Base-by-base conservation (phyloP, 2,329 filamentous ascomycete genomes). In the Pyrenochaeta sp. region DNA sequence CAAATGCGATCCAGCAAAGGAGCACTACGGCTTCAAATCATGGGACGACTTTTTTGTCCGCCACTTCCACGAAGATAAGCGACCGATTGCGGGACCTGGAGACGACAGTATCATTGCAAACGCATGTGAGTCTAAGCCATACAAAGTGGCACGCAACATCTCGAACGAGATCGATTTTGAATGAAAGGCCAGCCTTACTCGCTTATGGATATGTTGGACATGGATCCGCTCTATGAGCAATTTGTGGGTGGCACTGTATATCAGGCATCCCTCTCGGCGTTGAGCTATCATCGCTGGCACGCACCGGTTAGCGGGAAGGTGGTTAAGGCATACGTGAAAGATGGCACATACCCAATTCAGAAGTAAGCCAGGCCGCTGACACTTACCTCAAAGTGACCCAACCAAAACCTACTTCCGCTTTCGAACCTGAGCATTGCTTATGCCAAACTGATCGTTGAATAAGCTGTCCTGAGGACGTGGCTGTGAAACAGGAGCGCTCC, bases 21-120 rank as follows among this genome's bases (percentile, higher is more conserved):
- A 82, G 59, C 69, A 87, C 66, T 80, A 84, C 57, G 87, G 88
- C 15, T 90, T 79, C 76, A 83, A 79, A 50, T 89, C 85, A 0
- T 90, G 88, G 88, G 88, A 91, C 53, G 78, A 85, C 64, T 91
- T 90, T 76, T 90, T 91, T 75, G 89, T 85, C 0, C 82, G 88
- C 5, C 51, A 77, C 4, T 81, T 90, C 49, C 79, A 75, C 7
- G 79, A 83, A 3, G 75, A 74, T 0, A 79, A 84, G 1, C 82
- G 88, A 0, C 88, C 87, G 0, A 77, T 90, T 1, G 84, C 83
- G 0, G 77, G 72, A 0, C 83, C 85, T 0, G 79, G 85, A 0
- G 81, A 90, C 52, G 74, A 79, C 51, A 73, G 66, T 29, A 75
- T 85, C 18, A 83, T 91, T 49, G 82, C 78, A 44, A 90, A 89